Base-by-base conservation (phyloP, 1,284 basidiomycete species). In the Tylopilus orsonianus region DNA sequence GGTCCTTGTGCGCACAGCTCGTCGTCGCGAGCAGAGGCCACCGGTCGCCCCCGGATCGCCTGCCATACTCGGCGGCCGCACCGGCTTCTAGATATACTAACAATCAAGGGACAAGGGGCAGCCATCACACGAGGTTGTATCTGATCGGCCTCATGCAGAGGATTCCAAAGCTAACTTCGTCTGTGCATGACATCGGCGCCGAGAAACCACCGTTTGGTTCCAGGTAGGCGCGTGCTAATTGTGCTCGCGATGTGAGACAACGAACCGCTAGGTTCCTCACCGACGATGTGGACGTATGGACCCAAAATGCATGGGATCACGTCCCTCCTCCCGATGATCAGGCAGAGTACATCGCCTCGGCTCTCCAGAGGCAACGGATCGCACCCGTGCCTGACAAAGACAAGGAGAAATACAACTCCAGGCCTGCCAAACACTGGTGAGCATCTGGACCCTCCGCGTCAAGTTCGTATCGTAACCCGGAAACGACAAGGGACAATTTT, bases 261-360 rank as follows among this genome's bases (percentile, higher is more conserved):
- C 33, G 38, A 9, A 35, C 27, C n/a, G 14, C 29, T 41, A 85
- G 85, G 62, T 87, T 85, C 61, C 74, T 87, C 40, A 83, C 76
- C 41, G 71, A 81, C 18, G 75, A 81, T 41, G 64, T 71, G 8
- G 75, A 87, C 56, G 83, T 90, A 8, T 90, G 85, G 83, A 74
- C 75, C 27, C 83, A 88, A 49, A 90, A 90, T 56, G 87, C 87
- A 1, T 90, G 92, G 92, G 92, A 95, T 66, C 91, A 94, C 65
- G 92, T 91, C 26, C 86, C 86, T 34, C 83, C 89, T 8, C 92
- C 92, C 8, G 75, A 81, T 18, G 88, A 91, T 68, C 90, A 93
- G 61, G 74, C 70, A 37, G 80, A 85, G 26, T 70, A 71, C 26
- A 90, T 93, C 44, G 74, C 79, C 13, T 71, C 80, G 18, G 85